Evolutionary conservation across 1,139 yeast species (phyloP).

Genomic region (Suhomyces guaymorum): DNA sequence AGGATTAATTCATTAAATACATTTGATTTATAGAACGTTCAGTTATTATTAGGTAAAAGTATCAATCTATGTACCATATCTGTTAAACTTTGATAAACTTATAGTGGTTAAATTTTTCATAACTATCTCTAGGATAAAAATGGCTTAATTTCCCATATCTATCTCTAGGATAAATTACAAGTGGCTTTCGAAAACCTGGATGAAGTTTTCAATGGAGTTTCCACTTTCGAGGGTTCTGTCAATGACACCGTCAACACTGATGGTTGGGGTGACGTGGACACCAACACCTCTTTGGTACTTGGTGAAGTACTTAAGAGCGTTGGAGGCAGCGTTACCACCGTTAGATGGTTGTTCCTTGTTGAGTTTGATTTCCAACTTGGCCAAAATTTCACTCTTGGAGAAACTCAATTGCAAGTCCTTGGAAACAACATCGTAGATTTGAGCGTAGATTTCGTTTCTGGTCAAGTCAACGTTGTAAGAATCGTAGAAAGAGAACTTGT

Average conservation of each 20-base stretch:
- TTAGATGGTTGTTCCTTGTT: conserved; percentile 40
- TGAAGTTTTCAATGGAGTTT: conserved; percentile 33
- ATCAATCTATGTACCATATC: too few relatives aligned
- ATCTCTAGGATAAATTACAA: too few relatives aligned
- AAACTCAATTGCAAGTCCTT: conserved; percentile 36
- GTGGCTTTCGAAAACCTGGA: conserved; percentile 28
- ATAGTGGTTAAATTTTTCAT: too few relatives aligned
- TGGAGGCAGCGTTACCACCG: conserved; percentile 58
- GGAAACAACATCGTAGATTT: conserved; percentile 54
- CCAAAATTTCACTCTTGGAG: conserved; percentile 38
- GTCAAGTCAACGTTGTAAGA: conserved; percentile 54
- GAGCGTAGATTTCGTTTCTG: conserved; percentile 57
- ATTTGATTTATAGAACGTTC: too few relatives aligned
- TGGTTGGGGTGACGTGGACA: conserved; percentile 85
- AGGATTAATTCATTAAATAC: too few relatives aligned
- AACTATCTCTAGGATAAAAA: too few relatives aligned
- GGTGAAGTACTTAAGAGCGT: conserved; percentile 72
- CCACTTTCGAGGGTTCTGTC: conserved; percentile 42
- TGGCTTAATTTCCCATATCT: too few relatives aligned
- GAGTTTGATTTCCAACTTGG: conserved; percentile 30
- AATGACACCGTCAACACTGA: conserved; percentile 66
- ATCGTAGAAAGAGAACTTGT: conserved; percentile 61
- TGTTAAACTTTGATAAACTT: too few relatives aligned
- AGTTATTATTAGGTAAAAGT: too few relatives aligned
- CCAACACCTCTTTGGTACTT: conserved; percentile 75